These are phyloP conservation scores for Sarcodon sp. DNA, from an alignment of 768 basidiomycete genomes.

Conservation along the genomic window DNA sequence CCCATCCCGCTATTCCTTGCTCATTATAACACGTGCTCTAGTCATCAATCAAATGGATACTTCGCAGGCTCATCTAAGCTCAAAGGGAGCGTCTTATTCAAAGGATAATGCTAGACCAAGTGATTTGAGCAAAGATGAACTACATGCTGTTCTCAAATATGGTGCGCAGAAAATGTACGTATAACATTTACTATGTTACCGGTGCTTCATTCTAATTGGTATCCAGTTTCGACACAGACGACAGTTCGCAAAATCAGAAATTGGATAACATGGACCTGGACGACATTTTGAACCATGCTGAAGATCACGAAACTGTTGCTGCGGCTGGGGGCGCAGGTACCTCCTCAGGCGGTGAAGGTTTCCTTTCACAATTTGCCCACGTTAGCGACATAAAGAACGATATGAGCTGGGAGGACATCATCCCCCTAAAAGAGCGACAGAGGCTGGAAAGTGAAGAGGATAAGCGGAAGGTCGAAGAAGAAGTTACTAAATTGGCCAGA, in stretches of 20 bases:
- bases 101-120: conserved; percentile 69
- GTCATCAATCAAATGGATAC: conserved; percentile 99
- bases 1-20: conserved; percentile 1
- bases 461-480: conserved; percentile 58
- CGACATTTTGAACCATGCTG: conserved; percentile 92
- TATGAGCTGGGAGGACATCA: conserved; percentile 99
- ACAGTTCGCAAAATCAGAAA: conserved; percentile 84
- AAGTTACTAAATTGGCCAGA: conserved; percentile 52
- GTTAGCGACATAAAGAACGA: conserved; percentile 99
- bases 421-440: conserved; percentile 84
- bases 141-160: conserved; percentile 95
- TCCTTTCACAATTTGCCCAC: conserved; percentile 88
- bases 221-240: conserved; percentile 92
- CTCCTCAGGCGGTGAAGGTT: conserved; percentile 95
- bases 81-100: conserved; percentile 44
- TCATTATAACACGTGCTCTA: conserved; percentile 16
- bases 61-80: conserved; percentile 88
- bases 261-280: conserved; percentile 99
- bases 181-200: conserved; percentile 12
- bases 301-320: conserved; percentile 91
- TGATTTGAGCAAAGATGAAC: conserved; percentile 89
- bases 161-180: conserved; percentile 94
- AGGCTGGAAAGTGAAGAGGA: conserved; percentile 76
- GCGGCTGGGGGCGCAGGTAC: conserved; percentile 74
- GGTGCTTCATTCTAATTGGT: conserved; percentile 7